Conservation (phyloP, 1,284 basidiomycete genomes). For the Pseudomicrostroma phylloplanum region DNA sequence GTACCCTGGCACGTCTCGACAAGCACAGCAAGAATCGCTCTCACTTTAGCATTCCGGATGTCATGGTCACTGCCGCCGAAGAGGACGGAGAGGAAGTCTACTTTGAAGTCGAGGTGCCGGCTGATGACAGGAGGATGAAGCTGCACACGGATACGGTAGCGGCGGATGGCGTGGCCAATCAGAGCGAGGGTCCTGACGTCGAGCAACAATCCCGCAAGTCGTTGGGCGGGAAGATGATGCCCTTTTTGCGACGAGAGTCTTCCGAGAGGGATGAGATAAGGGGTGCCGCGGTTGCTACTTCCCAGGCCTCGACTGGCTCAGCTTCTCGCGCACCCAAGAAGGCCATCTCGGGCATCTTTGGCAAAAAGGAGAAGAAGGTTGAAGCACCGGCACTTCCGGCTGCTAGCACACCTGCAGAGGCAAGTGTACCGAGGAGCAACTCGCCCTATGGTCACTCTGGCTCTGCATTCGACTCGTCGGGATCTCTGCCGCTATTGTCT, state of each 20-base stretch:
- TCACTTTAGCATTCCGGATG: slow-evolving; percentile 39
- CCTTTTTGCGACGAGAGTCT: too few relatives aligned
- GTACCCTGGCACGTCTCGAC: not conserved
- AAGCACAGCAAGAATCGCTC: slow-evolving; percentile 26
- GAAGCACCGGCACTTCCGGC: too few relatives aligned
- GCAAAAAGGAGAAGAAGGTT: too few relatives aligned
- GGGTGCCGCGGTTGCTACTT: too few relatives aligned
- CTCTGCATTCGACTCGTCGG: not conserved
- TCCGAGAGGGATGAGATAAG: too few relatives aligned
- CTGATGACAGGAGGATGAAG: slow-evolving; percentile 24
- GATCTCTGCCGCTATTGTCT: not conserved
- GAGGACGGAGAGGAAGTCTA: slow-evolving; percentile 30
- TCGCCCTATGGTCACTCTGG: not conserved
- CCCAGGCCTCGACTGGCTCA: too few relatives aligned
- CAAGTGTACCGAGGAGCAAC: not conserved
- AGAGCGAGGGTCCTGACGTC: not conserved
- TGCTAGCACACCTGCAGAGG: too few relatives aligned
- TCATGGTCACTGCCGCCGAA: slow-evolving; percentile 34
- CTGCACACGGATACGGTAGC: slow-evolving; percentile 12
- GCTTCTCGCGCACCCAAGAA: too few relatives aligned
- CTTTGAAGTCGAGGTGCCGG: slow-evolving; percentile 26
- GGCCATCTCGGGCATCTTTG: too few relatives aligned
- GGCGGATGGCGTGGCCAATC: not conserved
- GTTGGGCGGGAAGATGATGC: too few relatives aligned
- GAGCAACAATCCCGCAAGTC: too few relatives aligned